Conservation (phyloP, 208 protist genomes). For the Leishmania tropica region DNA sequence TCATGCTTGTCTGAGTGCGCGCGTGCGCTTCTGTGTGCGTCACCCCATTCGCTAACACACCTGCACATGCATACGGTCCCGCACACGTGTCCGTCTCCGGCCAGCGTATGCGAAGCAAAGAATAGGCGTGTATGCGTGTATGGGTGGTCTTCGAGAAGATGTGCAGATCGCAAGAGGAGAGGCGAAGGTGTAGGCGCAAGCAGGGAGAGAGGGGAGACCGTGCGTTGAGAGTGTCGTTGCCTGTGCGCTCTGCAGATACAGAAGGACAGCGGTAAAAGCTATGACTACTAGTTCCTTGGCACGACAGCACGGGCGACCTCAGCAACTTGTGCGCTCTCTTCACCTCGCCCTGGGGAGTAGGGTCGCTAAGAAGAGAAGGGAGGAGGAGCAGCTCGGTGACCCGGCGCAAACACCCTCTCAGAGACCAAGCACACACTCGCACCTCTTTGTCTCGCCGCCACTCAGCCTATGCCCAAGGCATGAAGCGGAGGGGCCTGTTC, state of each 20-base stretch:
- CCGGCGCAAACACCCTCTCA: not conserved
- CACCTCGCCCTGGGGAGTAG: not conserved
- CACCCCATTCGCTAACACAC: not conserved
- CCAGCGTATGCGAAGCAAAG: not conserved
- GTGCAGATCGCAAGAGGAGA: not conserved
- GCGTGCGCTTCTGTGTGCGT: not conserved
- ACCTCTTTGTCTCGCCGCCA: not conserved
- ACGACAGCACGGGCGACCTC: not conserved
- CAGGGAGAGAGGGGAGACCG: not conserved
- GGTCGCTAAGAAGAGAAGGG: not conserved
- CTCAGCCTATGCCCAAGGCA: not conserved
- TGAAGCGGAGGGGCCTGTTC: not conserved
- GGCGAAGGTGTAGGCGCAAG: not conserved
- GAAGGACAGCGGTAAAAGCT: not conserved
- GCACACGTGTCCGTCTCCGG: not conserved
- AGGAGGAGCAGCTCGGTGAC: not conserved
- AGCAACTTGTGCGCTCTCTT: not conserved
- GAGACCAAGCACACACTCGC: not conserved
- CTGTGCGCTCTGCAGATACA: not conserved
- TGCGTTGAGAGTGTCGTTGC: not conserved
- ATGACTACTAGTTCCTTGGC: not conserved
- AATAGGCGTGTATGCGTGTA: not conserved
- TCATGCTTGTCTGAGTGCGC: constrained; percentile 3
- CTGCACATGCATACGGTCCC: not conserved
- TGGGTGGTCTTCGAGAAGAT: constrained; percentile 4